Evolutionary conservation across 768 basidiomycete genomes (phyloP).

Genomic region (Leccinum barrowsii): DNA sequence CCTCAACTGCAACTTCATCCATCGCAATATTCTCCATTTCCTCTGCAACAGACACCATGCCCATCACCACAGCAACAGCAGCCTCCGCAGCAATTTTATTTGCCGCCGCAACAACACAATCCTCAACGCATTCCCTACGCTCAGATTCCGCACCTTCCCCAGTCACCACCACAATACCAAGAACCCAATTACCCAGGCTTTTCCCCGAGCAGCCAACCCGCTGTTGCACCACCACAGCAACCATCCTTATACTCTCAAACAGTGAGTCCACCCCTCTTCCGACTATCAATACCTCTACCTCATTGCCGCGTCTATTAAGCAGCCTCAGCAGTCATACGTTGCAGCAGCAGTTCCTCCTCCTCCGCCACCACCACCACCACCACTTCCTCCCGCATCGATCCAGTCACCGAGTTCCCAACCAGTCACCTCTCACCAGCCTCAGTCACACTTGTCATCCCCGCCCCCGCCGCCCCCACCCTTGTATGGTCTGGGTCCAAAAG

Average conservation of each 20-base stretch:
- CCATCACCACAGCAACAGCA: slow-evolving; percentile 14
- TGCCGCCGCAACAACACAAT: slow-evolving; percentile 11
- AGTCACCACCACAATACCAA: slow-evolving; percentile 16
- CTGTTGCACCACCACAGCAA: not conserved
- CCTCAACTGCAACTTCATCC: slow-evolving; percentile 9
- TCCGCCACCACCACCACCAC: not conserved
- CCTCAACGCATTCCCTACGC: slow-evolving; percentile 15
- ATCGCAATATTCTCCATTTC: not conserved
- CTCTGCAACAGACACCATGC: slow-evolving; percentile 7
- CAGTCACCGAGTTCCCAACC: slow-evolving; percentile 14
- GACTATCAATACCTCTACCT: not conserved
- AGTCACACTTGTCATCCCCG: slow-evolving; percentile 16
- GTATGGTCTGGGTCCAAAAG: slow-evolving; percentile 2
- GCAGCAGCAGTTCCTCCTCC: slow-evolving; percentile 17
- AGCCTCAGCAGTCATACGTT: slow-evolving; percentile 13
- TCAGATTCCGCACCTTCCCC: slow-evolving; percentile 12
- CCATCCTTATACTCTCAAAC: slow-evolving; percentile 5
- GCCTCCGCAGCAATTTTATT: slow-evolving; percentile 2
- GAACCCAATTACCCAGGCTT: slow-evolving; percentile 8
- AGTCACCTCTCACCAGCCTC: slow-evolving; percentile 17
- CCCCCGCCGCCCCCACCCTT: slow-evolving; percentile 9
- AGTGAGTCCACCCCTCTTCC: slow-evolving; percentile 5
- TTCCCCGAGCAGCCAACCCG: slow-evolving; percentile 8
- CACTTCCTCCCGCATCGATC: not conserved
- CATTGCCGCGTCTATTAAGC: slow-evolving; percentile 2